phyloP scores from a whole-genome alignment of 441 rosid genomes.

The Pelargonium myrrhifolium region DNA sequence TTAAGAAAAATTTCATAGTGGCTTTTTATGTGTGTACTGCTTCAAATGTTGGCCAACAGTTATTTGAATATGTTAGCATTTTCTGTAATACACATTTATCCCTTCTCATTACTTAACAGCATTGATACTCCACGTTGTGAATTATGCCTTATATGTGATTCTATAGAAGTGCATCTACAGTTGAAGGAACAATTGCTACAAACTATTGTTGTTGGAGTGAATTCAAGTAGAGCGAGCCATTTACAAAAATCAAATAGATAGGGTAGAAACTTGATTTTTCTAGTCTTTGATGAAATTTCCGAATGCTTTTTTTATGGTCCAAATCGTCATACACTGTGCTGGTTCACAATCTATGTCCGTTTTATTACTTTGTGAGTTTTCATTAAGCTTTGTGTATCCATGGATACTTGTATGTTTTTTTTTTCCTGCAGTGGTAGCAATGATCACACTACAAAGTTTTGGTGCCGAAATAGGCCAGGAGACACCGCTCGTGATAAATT shows the following conservation, averaged over 20 bases:
- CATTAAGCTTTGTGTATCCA: slow-evolving; percentile 15
- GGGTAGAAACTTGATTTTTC: background rate
- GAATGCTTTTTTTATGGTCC: background rate
- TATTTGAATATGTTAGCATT: background rate
- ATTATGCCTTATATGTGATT: background rate
- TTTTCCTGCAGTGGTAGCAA: slow-evolving; percentile 82
- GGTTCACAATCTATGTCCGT: slow-evolving; percentile 10
- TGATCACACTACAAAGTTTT: slow-evolving; percentile 88
- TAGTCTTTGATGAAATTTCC: background rate
- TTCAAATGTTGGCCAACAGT: too few species aligned
- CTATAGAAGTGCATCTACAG: background rate
- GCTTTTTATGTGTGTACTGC: too few species aligned
- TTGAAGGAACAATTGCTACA: background rate
- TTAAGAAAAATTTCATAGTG: background rate
- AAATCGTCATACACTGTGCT: background rate
- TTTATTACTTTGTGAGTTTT: slow-evolving; percentile 10
- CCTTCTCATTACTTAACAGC: background rate
- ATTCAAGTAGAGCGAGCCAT: background rate
- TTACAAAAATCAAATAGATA: background rate
- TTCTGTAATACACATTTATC: background rate
- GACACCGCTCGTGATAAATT: slow-evolving; percentile 84
- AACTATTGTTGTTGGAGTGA: background rate
- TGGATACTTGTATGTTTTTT: slow-evolving; percentile 15
- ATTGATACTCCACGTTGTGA: background rate
- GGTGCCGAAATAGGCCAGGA: slow-evolving; percentile 98